Evolutionary conservation across 257 asterid genomes (phyloP), one percentile per base, ranked within the genome.

Genomic region (Plectranthus barbatus): DNA sequence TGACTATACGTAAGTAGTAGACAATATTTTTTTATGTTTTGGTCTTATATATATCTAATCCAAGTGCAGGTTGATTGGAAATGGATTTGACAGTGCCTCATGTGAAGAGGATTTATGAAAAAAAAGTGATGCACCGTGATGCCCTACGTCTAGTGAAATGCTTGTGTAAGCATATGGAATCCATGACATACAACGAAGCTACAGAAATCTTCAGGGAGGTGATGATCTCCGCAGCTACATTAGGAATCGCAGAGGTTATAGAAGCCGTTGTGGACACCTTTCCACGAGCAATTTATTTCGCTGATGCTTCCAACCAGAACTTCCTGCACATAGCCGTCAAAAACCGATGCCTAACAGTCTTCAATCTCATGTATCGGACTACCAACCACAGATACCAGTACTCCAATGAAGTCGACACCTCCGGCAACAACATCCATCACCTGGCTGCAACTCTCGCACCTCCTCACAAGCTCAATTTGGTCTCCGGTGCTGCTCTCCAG

Each of bases 61-160:
- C n/a, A n/a, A n/a, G n/a, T n/a, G n/a, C n/a, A n/a, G n/a, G n/a
- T n/a, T n/a, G n/a, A n/a, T n/a, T n/a, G n/a, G n/a, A n/a, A n/a
- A n/a, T n/a, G n/a, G n/a, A n/a, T n/a, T n/a, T n/a, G n/a, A n/a
- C 49, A 61, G 67, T 61, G 67, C 67, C 67, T 23, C 10, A 9
- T 1, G 9, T 29, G 2, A 44, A 17, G 26, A 2, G 2, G 29
- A 14, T 44, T 8, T 21, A 10, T 0, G 55, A 15, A 4, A 24
- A 45, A 18, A 44, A 47, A n/a, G 9, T 39, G 67, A 52, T 14
- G 57, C 56, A 52, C 17, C 15, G 40, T 10, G 53, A 52, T 42
- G 75, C 75, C 11, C 57, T 52, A 13, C 7, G 62, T 29, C 75
- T 70, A 4, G 64, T 53, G 0, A 29, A 17, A 56, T 20, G 26